Base-by-base conservation (phyloP, 2,329 filamentous ascomycete species). In the Alternaria postmessia region DNA sequence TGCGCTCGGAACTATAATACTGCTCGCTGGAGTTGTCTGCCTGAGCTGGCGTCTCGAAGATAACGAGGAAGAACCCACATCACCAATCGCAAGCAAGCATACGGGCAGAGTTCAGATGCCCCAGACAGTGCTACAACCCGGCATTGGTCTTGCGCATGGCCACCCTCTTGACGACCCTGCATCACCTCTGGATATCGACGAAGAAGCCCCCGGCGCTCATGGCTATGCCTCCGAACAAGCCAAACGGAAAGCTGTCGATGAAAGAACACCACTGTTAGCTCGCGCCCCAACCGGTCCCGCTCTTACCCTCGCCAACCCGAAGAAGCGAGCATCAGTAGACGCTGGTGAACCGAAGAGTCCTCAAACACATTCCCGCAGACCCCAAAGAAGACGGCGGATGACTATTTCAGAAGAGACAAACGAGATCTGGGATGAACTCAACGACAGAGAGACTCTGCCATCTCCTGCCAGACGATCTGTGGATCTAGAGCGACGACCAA, bases 31-130 rank as follows among this genome's bases (percentile, higher is more conserved):
- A 43, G 95, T 99, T 2, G 84, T 98, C 16, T 93, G 93, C 41
- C 84, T 99, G 4, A 97, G 94, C 34, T 98, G 95, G 94, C 89
- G 95, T 61, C 85, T 99, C 57, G 92, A 91, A 75, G 91, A 94
- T 71, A 90, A 62, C 91, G 67, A 89, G 85, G 66, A 84, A 83
- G 41, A 88, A 86, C 3, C 85, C 80, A 32, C 85, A 86, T 47
- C 72, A 72, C 81, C 64, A 75, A 63, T 70, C 46, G 61, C 67
- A 56, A 66, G 69, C 66, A 76, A 73, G 69, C 69, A 76, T 62
- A 75, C 69, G 53, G 74, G 74, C 66, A 63, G 79, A 73, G 73
- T 80, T 6, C 76, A 69, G 24, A 77, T 82, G 41, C 80, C 82
- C n/a, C 78, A 87, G 75, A 92, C 91, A 1, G 88, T 89, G 1